A percentile compares a stretch with the other conserved stretches of the same genome.
Evolutionary conservation across 768 basidiomycete genomes (phyloP).

Genomic region (Porphyrellus cyaneotinctus): DNA sequence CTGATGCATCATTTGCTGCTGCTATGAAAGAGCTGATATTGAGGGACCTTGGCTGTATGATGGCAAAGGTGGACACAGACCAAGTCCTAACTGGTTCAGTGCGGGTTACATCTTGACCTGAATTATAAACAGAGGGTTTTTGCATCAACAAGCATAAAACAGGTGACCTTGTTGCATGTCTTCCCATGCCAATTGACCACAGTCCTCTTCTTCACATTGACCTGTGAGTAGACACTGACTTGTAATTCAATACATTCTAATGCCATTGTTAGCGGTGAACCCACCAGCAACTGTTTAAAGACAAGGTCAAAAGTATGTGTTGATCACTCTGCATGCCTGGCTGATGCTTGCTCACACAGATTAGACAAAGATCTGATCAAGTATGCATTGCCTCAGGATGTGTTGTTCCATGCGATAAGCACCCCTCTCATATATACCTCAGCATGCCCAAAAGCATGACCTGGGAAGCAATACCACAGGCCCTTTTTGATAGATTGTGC

Average conservation of each 20-base stretch:
- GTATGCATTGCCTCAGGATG: conserved; percentile 84
- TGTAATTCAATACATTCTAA: not conserved
- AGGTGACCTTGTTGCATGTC: too few relatives aligned
- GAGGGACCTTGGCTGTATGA: conserved; percentile 90
- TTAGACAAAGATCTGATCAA: conserved; percentile 94
- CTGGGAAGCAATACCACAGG: conserved; percentile 83
- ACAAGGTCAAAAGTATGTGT: conserved; percentile 89
- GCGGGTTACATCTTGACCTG: conserved; percentile 53
- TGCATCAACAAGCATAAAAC: too few relatives aligned
- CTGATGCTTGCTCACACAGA: conserved; percentile 19
- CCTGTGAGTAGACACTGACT: conserved; percentile 27
- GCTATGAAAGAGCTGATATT: conserved; percentile 86
- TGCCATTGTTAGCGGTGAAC: conserved; percentile 40
- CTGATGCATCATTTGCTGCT: conserved; percentile 61
- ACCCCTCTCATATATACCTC: conserved; percentile 96
- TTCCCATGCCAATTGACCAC: conserved; percentile 29
- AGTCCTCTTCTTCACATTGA: conserved; percentile 64
- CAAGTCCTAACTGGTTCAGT: conserved; percentile 79
- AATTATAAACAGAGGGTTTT: too few relatives aligned
- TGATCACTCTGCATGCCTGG: not conserved
- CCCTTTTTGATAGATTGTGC: conserved; percentile 80
- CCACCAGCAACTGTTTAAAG: conserved; percentile 78
- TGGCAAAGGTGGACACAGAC: conserved; percentile 82
- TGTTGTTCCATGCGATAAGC: conserved; percentile 97
- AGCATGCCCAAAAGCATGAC: conserved; percentile 76